phyloP scores from a whole-genome alignment of 225 moss, liverwort and hornwort species.

The Ulota crispa region DNA sequence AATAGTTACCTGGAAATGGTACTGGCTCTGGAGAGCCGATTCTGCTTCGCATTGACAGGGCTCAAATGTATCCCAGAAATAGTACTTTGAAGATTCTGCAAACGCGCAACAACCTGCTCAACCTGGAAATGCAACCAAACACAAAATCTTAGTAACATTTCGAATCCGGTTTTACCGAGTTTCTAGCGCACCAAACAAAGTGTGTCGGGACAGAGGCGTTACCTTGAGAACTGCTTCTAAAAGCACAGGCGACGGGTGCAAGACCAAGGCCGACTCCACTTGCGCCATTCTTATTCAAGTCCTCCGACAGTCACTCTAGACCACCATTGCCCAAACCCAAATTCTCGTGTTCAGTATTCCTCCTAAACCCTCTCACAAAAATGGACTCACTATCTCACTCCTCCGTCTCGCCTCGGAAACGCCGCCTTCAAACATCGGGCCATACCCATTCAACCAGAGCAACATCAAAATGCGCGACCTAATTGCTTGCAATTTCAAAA shows the following conservation, averaged over 20 bases:
- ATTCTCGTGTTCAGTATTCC: background rate
- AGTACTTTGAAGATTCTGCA: conserved; percentile 52
- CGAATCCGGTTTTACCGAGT: background rate
- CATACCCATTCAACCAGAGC: background rate
- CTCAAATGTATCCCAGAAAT: conserved; percentile 55
- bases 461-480: background rate
- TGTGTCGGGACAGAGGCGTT: background rate
- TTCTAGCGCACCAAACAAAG: background rate
- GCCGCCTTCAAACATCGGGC: background rate
- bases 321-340: conserved; percentile 21
- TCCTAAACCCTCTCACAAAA: background rate
- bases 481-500: background rate
- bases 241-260: conserved; percentile 62
- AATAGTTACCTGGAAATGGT: conserved; percentile 21
- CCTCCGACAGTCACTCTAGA: background rate
- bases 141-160: background rate
- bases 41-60: conserved; percentile 39
- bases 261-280: conserved; percentile 29
- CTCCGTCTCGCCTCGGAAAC: background rate
- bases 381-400: background rate
- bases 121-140: conserved; percentile 32
- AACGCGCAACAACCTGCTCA: conserved; percentile 59
- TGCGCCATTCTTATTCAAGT: conserved; percentile 33
- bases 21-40: conserved; percentile 19
- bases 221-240: conserved; percentile 61